Percentiles rank a stretch among this genome's conserved stretches.
Evolutionary conservation across 768 basidiomycete species (phyloP).

Genomic region (Brasilioporus rufonigricans): DNA sequence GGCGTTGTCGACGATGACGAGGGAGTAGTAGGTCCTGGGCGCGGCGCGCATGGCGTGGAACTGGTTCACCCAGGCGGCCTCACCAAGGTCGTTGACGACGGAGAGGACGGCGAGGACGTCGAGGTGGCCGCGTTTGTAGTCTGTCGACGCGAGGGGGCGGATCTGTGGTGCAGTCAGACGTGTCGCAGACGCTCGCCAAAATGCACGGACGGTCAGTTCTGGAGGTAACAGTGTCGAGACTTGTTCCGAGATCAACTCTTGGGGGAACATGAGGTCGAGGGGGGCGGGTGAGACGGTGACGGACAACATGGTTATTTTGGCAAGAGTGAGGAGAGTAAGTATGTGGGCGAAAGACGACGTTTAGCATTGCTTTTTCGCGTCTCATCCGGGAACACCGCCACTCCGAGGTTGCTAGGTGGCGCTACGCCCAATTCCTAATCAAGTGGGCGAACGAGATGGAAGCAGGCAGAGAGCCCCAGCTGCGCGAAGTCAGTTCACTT

Average conservation of each 20-base stretch:
- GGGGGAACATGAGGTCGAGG: constrained; percentile 78
- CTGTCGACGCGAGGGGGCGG: constrained; percentile 84
- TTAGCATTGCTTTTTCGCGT: no score
- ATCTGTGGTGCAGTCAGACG: constrained; percentile 49
- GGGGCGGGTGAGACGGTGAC: constrained; percentile 49
- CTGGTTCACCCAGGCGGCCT: constrained; percentile 65
- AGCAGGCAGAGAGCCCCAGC: no score
- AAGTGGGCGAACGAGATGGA: no score
- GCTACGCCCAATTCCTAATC: no score
- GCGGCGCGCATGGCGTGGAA: constrained; percentile 59
- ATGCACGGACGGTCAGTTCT: constrained; percentile 33
- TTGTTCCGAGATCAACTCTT: constrained; percentile 64
- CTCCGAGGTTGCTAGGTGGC: no score
- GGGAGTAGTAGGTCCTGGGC: constrained; percentile 70
- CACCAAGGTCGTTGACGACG: constrained; percentile 62
- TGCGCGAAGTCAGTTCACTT: no score
- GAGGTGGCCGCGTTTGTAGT: constrained; percentile 81
- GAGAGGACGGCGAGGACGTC: constrained; percentile 75
- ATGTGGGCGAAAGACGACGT: no score
- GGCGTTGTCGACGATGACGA: constrained; percentile 77
- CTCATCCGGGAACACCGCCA: no score
- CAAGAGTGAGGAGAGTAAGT: no score
- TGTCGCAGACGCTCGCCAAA: not conserved
- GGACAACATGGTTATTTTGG: constrained; percentile 10
- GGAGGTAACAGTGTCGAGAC: constrained; percentile 58